Base-by-base conservation (phyloP, 2,329 filamentous ascomycete species). In the Penicillium sp. region DNA sequence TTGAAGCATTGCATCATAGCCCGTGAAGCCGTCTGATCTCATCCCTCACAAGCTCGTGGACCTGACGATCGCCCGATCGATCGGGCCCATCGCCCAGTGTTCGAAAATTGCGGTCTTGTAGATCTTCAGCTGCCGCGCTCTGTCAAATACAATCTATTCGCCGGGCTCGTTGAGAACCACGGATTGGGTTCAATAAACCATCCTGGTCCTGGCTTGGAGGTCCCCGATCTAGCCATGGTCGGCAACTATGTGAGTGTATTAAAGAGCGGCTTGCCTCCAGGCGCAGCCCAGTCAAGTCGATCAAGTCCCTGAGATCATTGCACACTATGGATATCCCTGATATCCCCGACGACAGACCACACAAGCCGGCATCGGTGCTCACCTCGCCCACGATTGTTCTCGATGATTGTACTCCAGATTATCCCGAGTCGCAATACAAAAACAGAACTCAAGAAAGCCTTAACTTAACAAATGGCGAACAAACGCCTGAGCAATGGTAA, bases 31-130 rank as follows among this genome's bases (percentile, higher is more conserved):
- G n/a, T 48, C 52, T 57, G 62, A 65, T 65, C 49, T 37, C 49
- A 14, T 45, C 31, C 37, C 33, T 22, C 27, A 9, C 14, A 39
- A 31, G 33, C 48, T 49, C 39, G 21, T 53, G 55, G 54, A 31
- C 53, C 55, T 55, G 49, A 42, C 45, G 59, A 65, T 63, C 57
- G 60, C 42, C 49, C 59, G 56, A 64, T 64, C 60, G 62, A 64
- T 61, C 58, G 37, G 19, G 24, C 31, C 48, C 43, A 59, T 63
- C 50, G 50, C 22, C 33, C 4, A 16, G 4, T 14, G 11, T 24
- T 26, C 6, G 37, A 48, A 58, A 54, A 46, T 59, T 57, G 43
- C 49, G 21, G 22, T 35, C 39, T 14, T 35, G 62, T 56, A n/a
- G 54, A 60, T 58, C 54, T 29, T 27, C 22, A 42, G 22, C 43